Evolutionary conservation across 2,329 filamentous ascomycete species (phyloP), one percentile per base, ranked within the genome.

Genomic region (Neofusicoccum cordaticola): DNA sequence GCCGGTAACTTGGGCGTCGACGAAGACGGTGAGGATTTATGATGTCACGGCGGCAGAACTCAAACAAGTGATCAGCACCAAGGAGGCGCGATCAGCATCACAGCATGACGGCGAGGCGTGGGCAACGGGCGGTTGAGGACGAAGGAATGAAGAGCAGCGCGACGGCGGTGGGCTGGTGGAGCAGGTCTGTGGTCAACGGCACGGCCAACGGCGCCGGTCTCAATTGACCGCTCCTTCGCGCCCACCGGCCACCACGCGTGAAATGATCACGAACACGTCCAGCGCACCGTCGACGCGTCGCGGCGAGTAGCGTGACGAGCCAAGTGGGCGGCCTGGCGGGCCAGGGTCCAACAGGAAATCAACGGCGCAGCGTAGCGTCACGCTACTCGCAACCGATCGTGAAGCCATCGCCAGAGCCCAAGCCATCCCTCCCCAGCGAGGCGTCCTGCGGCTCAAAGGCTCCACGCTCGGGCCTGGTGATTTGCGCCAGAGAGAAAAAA

Each of bases 11-110:
- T 72, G 42, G 67, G 71, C n/a, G 72, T 72, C 51, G 70, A 74
- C 15, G 74, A 77, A 15, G 75, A 77, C 65, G 64, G 42, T 13
- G 75, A 77, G 48, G 70, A 72, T 62, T 76, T 69, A 58, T 63
- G 56, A 60, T 60, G 42, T 60, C 56, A 60, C 42, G 12, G 31
- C 56, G 27, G 17, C 41, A 45, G 7, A n/a, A 42, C 42, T 60
- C 41, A 60, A 37, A 47, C 56, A 45, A 60, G 56, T 13, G 42
- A 60, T 60, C 56, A 47, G 34, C 56, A 37, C 6, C n/a, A 41
- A 35, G 56, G 56, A 37, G 41, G 15, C 15, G 17, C 31, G 56
- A 60, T 60, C 56, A 37, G 31, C 56, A 17, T 47, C 8, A 57
- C 15, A 5, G 11, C 6, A 9, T 3, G n/a, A 37, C 41, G n/a